phyloP scores from a whole-genome alignment of 495 filamentous ascomycete species.

The Aspergillus biplanus region DNA sequence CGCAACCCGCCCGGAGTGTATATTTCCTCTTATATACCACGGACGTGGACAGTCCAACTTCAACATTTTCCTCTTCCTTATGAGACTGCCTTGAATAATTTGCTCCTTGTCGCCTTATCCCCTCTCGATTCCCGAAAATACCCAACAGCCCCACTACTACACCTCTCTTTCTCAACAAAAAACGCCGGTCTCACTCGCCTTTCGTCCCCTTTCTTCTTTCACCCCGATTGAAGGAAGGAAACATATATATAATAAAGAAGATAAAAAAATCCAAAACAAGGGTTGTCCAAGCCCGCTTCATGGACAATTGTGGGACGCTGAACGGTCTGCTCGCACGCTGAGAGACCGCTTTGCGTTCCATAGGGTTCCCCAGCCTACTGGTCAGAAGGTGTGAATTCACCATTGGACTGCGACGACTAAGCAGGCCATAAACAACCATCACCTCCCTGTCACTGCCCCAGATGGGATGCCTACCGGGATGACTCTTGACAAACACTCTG shows the following conservation, averaged over 20 bases:
- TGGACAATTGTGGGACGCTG: conserved; percentile 55
- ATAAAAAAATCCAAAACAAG: conserved; percentile 6
- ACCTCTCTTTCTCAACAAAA: neutral
- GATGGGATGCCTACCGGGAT: conserved; percentile 45
- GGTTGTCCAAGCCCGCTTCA: conserved; percentile 32
- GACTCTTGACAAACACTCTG: conserved; percentile 47
- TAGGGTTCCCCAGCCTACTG: conserved; percentile 52
- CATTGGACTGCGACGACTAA: conserved; percentile 20
- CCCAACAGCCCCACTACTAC: neutral
- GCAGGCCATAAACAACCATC: conserved; percentile 17
- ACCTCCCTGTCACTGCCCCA: conserved; percentile 25
- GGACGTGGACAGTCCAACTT: neutral
- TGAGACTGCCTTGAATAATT: neutral
- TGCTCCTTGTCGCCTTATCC: neutral
- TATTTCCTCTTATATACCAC: neutral
- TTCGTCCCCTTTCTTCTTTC: conserved; percentile 12
- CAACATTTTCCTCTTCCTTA: neutral
- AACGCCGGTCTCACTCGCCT: neutral
- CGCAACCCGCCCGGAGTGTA: too few relatives aligned
- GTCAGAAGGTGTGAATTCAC: conserved; percentile 16
- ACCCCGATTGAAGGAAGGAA: conserved; percentile 3
- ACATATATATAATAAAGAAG: neutral
- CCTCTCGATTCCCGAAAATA: neutral
- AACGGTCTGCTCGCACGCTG: conserved; percentile 53
- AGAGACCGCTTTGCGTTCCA: conserved; percentile 59